These are phyloP conservation scores for Curvularia sp. DNA, from an alignment of 2,329 filamentous ascomycete species.

Conservation along the genomic window DNA sequence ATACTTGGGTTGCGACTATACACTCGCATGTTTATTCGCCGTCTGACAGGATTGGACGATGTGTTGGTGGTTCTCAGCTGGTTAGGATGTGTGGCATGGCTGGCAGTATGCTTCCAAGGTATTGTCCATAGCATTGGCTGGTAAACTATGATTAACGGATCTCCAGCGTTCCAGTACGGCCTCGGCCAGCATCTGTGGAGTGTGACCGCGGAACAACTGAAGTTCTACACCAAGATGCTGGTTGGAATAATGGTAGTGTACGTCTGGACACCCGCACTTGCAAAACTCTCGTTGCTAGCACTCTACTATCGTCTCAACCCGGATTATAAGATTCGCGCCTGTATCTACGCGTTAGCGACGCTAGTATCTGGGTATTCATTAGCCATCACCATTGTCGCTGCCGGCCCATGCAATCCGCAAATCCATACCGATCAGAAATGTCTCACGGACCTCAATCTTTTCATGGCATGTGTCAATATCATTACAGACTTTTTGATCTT, in stretches of 20 bases:
- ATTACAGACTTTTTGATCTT: conserved; percentile 47
- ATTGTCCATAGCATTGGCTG: not conserved
- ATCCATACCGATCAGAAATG: conserved; percentile 22
- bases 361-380: conserved; percentile 28
- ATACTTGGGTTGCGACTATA: conserved; percentile 25
- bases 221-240: conserved; percentile 21
- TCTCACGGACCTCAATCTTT: conserved; percentile 28
- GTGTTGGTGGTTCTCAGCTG: conserved; percentile 22
- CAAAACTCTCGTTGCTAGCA: conserved; percentile 30
- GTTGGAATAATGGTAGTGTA: conserved; percentile 28
- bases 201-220: conserved; percentile 18
- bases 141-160: conserved; percentile 3
- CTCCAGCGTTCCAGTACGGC: conserved; percentile 28
- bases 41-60: conserved; percentile 24
- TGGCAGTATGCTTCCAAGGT: conserved; percentile 23
- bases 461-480: conserved; percentile 42
- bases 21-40: conserved; percentile 24
- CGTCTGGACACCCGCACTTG: conserved; percentile 32
- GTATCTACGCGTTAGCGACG: conserved; percentile 23
- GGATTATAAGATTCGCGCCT: conserved; percentile 14
- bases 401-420: conserved; percentile 28
- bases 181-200: conserved; percentile 32
- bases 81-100: conserved; percentile 28
- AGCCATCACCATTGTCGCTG: conserved; percentile 27
- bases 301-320: conserved; percentile 31